phyloP scores from a whole-genome alignment of 306 rosid species.

The Lagenaria siceraria region DNA sequence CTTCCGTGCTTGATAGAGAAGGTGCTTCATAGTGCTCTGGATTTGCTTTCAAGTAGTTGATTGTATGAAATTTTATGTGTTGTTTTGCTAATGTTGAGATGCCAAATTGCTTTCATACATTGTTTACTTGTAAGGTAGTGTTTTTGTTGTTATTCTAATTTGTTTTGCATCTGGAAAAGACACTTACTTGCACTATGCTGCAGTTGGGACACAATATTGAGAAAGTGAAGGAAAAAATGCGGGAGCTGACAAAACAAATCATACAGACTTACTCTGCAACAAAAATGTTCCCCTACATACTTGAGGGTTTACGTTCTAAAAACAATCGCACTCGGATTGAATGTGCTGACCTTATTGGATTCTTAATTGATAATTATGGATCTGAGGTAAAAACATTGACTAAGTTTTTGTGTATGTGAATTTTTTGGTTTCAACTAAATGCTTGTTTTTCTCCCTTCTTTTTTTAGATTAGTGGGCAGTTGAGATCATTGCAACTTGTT shows the following conservation, averaged over 20 bases:
- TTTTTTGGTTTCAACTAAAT: neutral
- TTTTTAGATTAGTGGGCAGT: conserved; percentile 79
- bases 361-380: conserved; percentile 70
- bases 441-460: neutral
- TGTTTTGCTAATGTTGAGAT: neutral
- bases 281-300: conserved; percentile 78
- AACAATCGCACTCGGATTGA: conserved; percentile 93
- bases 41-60: neutral
- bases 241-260: conserved; percentile 81
- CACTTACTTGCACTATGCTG: conserved; percentile 13
- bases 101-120: neutral
- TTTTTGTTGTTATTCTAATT: neutral
- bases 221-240: conserved; percentile 90
- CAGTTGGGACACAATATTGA: conserved; percentile 96
- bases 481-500: conserved; percentile 83
- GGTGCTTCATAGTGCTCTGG: conserved; percentile 28
- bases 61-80: neutral
- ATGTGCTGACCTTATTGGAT: conserved; percentile 89
- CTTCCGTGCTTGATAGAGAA: conserved; percentile 89
- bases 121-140: neutral
- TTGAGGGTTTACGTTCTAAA: conserved; percentile 97
- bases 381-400: conserved; percentile 48
- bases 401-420: neutral
- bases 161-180: neutral
- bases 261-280: conserved; percentile 61